These are phyloP conservation scores for Microdochium trichocladiopsis DNA, from an alignment of 2,329 filamentous ascomycete genomes.

Conservation along the genomic window DNA sequence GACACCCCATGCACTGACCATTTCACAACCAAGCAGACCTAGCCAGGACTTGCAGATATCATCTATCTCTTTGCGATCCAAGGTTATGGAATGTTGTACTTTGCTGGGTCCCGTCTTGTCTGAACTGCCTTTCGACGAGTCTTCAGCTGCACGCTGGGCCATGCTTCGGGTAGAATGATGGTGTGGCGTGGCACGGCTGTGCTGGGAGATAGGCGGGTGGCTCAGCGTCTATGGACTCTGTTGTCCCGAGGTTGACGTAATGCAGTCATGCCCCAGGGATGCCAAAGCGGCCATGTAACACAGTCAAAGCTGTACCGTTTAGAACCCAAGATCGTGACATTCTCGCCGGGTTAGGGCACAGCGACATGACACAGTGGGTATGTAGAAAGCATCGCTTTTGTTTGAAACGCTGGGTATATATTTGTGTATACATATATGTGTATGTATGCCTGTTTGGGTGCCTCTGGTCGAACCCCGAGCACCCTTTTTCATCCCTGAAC, in stretches of 20 bases:
- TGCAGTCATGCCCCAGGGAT: neutral
- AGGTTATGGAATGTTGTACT: no score
- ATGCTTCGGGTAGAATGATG: no score
- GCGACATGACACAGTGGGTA: neutral
- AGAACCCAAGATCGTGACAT: neutral
- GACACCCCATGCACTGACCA: no score
- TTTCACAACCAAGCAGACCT: no score
- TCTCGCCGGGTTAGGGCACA: neutral
- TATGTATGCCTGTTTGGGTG: neutral
- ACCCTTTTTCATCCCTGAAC: neutral
- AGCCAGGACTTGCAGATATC: no score
- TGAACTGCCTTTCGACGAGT: no score
- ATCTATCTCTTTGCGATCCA: no score
- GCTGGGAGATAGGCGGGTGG: neutral
- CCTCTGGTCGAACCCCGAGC: neutral
- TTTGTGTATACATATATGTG: neutral
- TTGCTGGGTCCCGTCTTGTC: no score
- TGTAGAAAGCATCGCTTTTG: neutral
- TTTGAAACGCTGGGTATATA: neutral
- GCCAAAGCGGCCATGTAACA: neutral
- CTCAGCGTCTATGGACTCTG: neutral
- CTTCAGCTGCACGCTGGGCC: no score
- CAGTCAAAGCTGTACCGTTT: neutral
- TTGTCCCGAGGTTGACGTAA: neutral
- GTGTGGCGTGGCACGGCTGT: neutral